A percentile compares a stretch with the other conserved stretches of the same genome.
Conservation (phyloP, 2,329 filamentous ascomycete genomes). For the Keithomyces neogunnii region DNA sequence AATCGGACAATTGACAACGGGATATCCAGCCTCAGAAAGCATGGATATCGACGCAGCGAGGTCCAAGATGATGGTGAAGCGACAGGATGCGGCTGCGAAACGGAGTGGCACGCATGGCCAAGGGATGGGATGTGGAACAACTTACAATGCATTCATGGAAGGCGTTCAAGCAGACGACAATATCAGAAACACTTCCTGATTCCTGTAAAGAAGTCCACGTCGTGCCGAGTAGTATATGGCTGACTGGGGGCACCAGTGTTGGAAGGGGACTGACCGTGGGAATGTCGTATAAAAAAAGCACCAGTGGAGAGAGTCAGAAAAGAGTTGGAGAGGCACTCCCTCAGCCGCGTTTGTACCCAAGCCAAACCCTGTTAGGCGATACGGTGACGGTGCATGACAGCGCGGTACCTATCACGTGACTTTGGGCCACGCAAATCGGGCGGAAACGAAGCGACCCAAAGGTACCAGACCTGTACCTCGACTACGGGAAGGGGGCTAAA, state of each 20-base stretch:
- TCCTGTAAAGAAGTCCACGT: constrained; percentile 1
- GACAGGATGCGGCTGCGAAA: constrained; percentile 27
- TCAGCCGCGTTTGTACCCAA: constrained; percentile 16
- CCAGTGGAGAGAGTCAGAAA: constrained; percentile 27
- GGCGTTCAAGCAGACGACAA: constrained; percentile 27
- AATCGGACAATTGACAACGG: constrained; percentile 16
- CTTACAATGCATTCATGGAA: constrained; percentile 44
- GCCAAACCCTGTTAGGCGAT: constrained; percentile 13
- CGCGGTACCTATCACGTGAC: background rate
- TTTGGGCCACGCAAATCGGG: background rate
- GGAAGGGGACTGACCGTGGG: constrained; percentile 23
- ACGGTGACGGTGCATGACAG: background rate
- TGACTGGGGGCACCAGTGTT: constrained; percentile 21
- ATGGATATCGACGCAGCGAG: constrained; percentile 25
- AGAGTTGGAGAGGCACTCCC: constrained; percentile 27
- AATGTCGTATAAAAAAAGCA: constrained; percentile 25
- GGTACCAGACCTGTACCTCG: background rate
- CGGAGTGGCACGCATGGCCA: constrained; percentile 20
- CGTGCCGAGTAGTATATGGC: constrained; percentile 6
- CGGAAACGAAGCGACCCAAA: background rate
- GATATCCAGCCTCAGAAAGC: constrained; percentile 17
- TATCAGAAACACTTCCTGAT: constrained; percentile 15
- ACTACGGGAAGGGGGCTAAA: background rate
- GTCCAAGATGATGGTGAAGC: constrained; percentile 25
- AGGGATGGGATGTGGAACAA: constrained; percentile 18